Conservation (phyloP, 352 stramenopile species). For the Pythium volutum region DNA sequence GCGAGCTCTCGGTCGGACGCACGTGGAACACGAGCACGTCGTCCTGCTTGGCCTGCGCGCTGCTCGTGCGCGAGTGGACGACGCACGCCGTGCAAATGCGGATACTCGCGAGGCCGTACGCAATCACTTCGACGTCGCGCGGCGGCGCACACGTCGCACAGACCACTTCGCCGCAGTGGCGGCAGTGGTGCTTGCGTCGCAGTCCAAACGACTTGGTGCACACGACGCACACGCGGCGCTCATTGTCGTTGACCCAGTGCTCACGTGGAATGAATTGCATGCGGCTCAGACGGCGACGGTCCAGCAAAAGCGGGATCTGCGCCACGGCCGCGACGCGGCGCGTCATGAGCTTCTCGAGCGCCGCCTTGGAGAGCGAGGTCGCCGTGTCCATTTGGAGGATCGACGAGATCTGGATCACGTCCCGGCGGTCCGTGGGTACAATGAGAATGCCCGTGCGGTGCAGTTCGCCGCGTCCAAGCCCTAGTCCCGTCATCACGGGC, state of each 20-base stretch:
- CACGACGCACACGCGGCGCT: slow-evolving; percentile 57
- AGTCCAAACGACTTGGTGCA: slow-evolving; percentile 66
- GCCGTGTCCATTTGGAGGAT: slow-evolving; percentile 53
- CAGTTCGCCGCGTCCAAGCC: slow-evolving; percentile 48
- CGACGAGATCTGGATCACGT: slow-evolving; percentile 63
- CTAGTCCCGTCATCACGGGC: slow-evolving; percentile 49
- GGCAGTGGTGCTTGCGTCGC: slow-evolving; percentile 61
- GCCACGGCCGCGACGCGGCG: slow-evolving; percentile 43
- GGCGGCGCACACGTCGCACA: slow-evolving; percentile 62
- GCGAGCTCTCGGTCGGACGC: slow-evolving; percentile 25
- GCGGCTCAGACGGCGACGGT: slow-evolving; percentile 52
- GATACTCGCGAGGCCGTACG: slow-evolving; percentile 30
- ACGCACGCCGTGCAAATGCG: slow-evolving; percentile 72
- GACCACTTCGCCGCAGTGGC: slow-evolving; percentile 71
- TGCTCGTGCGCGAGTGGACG: slow-evolving; percentile 34
- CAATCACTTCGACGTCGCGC: slow-evolving; percentile 43
- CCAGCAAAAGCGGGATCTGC: slow-evolving; percentile 49
- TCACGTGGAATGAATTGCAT: slow-evolving; percentile 46
- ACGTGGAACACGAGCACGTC: slow-evolving; percentile 49
- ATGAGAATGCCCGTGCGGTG: slow-evolving; percentile 66
- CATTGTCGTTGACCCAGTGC: slow-evolving; percentile 59
- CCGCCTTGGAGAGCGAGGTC: slow-evolving; percentile 30
- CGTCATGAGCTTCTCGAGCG: slow-evolving; percentile 48
- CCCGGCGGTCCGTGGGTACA: slow-evolving; percentile 46
- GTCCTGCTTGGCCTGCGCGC: slow-evolving; percentile 20